These are phyloP conservation scores for Pholiota conissans DNA, from an alignment of 768 basidiomycete species.

Conservation along the genomic window DNA sequence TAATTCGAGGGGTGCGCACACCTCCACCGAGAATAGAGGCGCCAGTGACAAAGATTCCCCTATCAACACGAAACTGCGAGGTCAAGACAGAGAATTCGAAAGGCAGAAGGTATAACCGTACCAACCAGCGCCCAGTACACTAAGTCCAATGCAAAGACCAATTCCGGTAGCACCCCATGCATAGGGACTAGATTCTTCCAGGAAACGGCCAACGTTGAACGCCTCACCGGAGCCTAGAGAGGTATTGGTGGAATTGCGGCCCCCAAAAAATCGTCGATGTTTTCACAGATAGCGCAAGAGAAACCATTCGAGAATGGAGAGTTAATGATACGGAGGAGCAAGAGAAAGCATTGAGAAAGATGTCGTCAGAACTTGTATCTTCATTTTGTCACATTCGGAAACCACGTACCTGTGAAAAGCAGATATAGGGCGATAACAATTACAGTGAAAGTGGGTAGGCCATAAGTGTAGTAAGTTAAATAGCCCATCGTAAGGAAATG, in stretches of 20 bases:
- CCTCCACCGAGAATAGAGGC: conserved; percentile 97
- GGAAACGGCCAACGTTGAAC: conserved; percentile 92
- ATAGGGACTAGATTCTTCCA: conserved; percentile 93
- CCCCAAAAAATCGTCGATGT: neutral
- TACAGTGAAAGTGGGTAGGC: conserved; percentile 64
- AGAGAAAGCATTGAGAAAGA: neutral
- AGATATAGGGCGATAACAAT: conserved; percentile 79
- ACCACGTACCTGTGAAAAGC: conserved; percentile 77
- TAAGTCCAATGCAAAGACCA: conserved; percentile 89
- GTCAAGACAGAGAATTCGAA: conserved; percentile 4
- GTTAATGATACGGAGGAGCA: neutral
- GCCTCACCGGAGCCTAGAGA: conserved; percentile 77
- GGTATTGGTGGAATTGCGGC: neutral
- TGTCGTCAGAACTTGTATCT: neutral
- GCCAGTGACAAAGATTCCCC: conserved; percentile 98
- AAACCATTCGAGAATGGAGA: neutral
- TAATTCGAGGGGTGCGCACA: conserved; percentile 88
- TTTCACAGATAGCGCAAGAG: neutral
- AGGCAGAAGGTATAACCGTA: conserved; percentile 35
- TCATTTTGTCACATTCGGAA: neutral
- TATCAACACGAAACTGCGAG: conserved; percentile 28
- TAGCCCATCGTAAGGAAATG: conserved; percentile 41
- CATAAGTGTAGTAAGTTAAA: conserved; percentile 63
- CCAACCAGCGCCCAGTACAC: conserved; percentile 96
- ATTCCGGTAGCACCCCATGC: conserved; percentile 91